Base-by-base conservation (phyloP, 805 yeast genomes). In the Kuraishia molischiana region DNA sequence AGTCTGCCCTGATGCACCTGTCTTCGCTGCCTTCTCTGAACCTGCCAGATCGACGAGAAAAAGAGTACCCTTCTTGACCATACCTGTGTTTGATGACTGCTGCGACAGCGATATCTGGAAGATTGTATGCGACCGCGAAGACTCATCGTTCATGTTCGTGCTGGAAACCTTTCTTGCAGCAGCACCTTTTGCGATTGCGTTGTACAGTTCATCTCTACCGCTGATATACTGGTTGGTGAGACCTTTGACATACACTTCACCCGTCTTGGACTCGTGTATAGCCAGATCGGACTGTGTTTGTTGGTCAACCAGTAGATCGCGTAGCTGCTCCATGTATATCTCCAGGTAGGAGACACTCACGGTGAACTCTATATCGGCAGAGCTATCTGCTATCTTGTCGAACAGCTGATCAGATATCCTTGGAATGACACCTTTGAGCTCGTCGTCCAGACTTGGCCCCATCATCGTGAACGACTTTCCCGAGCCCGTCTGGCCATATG, bases 391-490 rank as follows among this genome's bases (percentile, higher is more conserved):
- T 11, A 82, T 78, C 30, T 63, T 62, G 14, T 66, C 59, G 51
- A 85, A 87, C 4, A 87, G 62, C 40, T 70, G 70, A 36, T 79
- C 79, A 14, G 82, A 68, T 13, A 84, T 73, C 24, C 92, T 64
- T 0, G 94, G 94, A 14, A 82, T 77, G 19, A 83, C 63, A 2
- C 96, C 96, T 30, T 67, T 61, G 5, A 45, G 44, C 1, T 51
- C 48, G 5, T 64, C 48, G 2, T 67, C 61, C 3, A 50, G 52
- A 1, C 58, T 48, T 9, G 65, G 45, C 0, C 85, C 83, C 59
- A 85, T 72, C 92, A 85, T 84, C 1, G 95, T 85, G 56, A 73
- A 79, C 0, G 94, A 77, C 50, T 85, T 85, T 1, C 95, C 95
- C 0, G 92, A 71, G 1, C 84, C 89, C 0, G 95, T 85, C 53